These are phyloP conservation scores for Letharia columbiana DNA, from an alignment of 495 filamentous ascomycete species.

Conservation along the genomic window DNA sequence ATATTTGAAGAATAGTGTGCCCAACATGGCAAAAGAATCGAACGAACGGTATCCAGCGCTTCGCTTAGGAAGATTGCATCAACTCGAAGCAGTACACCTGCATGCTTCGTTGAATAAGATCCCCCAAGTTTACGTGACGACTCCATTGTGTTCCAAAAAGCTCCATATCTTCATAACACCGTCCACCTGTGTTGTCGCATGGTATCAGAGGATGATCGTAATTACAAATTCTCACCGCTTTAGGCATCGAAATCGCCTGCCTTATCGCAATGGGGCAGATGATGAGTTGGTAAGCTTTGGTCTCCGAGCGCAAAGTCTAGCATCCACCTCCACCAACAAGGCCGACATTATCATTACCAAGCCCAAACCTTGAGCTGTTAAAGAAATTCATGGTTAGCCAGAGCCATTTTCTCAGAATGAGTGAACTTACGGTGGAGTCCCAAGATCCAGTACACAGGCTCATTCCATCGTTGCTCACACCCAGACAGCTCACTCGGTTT, in stretches of 20 bases:
- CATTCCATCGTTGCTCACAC: conserved; percentile 97
- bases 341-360: conserved; percentile 38
- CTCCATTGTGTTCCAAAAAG: conserved; percentile 12
- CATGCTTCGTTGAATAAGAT: conserved; percentile 9
- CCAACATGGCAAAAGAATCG: conserved; percentile 4
- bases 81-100: conserved; percentile 9
- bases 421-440: conserved; percentile 84
- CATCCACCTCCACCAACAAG: conserved; percentile 14
- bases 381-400: conserved; percentile 9
- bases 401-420: not conserved
- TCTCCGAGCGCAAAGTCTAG: not conserved
- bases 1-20: not conserved
- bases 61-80: conserved; percentile 7
- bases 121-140: not conserved
- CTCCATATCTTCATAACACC: conserved; percentile 7
- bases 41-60: conserved; percentile 2
- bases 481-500: conserved; percentile 96
- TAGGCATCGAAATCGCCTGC: conserved; percentile 2
- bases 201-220: conserved; percentile 11
- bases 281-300: conserved; percentile 8
- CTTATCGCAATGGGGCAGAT: conserved; percentile 8
- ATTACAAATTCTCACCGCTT: conserved; percentile 13
- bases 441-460: conserved; percentile 99
- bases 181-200: conserved; percentile 12
- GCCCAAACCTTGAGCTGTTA: conserved; percentile 81